These are phyloP conservation scores for Candida suzukii DNA, from an alignment of 805 yeast species.

Conservation along the genomic window DNA sequence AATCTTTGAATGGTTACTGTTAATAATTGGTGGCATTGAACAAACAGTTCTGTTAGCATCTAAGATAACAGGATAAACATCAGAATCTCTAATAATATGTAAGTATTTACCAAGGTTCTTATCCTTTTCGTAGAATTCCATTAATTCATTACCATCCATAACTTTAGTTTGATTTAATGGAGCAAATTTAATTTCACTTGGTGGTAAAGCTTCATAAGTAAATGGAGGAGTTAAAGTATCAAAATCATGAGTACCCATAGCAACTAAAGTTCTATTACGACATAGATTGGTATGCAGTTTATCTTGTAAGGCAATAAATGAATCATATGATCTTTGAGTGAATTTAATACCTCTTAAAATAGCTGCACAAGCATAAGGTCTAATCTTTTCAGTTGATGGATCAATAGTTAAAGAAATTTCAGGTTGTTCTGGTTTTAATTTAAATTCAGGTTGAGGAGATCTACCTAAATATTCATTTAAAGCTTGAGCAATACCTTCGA, in stretches of 20 bases:
- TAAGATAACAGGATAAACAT: conserved; percentile 84
- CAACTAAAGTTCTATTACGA: conserved; percentile 95
- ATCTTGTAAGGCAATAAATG: conserved; percentile 94
- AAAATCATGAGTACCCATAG: conserved; percentile 96
- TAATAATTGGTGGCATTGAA: conserved; percentile 95
- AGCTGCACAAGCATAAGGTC: conserved; percentile 97
- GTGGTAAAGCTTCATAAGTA: conserved; percentile 78
- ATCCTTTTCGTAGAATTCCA: conserved; percentile 88
- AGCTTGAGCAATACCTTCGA: conserved; percentile 96
- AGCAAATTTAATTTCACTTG: conserved; percentile 64
- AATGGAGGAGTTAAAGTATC: conserved; percentile 78
- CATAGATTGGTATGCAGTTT: conserved; percentile 92
- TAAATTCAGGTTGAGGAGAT: conserved; percentile 57
- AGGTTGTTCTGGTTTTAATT: conserved; percentile 54
- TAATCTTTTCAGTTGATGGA: conserved; percentile 60
- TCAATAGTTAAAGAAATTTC: conserved; percentile 61
- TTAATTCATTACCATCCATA: conserved; percentile 69
- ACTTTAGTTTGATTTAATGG: conserved; percentile 68
- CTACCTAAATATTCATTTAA: conserved; percentile 84
- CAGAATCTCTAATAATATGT: conserved; percentile 81
- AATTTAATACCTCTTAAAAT: conserved; percentile 77
- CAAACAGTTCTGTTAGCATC: conserved; percentile 74
- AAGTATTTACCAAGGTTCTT: conserved; percentile 84
- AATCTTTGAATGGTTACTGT: conserved; percentile 86
- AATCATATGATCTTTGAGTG: conserved; percentile 80